phyloP scores from a whole-genome alignment of 2,329 filamentous ascomycete species.

The Ophiostoma pallidulum region DNA sequence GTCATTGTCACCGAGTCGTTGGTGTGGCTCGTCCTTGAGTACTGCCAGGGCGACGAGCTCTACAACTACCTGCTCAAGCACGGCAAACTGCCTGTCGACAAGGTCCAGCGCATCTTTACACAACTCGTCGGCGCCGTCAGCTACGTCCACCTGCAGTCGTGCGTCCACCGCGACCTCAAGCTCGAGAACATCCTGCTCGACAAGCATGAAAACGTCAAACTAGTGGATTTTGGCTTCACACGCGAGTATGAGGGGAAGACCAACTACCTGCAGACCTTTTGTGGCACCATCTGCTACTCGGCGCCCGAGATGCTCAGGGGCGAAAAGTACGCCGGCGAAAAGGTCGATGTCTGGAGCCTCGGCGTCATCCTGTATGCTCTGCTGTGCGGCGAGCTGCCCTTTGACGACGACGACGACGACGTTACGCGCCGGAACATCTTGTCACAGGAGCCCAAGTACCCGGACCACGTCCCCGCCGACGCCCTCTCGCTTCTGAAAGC shows the following conservation, averaged over 20 bases:
- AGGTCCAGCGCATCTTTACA: constrained; percentile 91
- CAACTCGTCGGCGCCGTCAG: constrained; percentile 90
- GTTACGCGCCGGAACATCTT: constrained; percentile 79
- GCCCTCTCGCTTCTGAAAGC: constrained; percentile 67
- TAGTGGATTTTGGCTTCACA: constrained; percentile 97
- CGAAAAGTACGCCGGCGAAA: constrained; percentile 95
- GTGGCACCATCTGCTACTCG: constrained; percentile 94
- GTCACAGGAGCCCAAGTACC: constrained; percentile 75
- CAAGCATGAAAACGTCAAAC: constrained; percentile 93
- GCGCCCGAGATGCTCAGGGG: constrained; percentile 98
- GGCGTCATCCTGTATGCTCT: constrained; percentile 79
- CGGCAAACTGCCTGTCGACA: constrained; percentile 71
- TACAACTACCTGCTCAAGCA: constrained; percentile 91
- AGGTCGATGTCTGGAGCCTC: constrained; percentile 93
- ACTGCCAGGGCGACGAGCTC: constrained; percentile 90
- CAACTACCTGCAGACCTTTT: constrained; percentile 94
- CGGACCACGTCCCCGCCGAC: constrained; percentile 67
- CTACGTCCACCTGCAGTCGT: constrained; percentile 91
- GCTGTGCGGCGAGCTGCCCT: constrained; percentile 78
- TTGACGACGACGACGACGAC: constrained; percentile 90
- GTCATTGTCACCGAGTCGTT: constrained; percentile 92
- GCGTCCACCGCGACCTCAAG: constrained; percentile 93
- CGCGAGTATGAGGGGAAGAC: constrained; percentile 92
- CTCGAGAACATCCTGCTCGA: constrained; percentile 94
- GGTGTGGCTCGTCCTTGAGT: constrained; percentile 95